phyloP scores from a whole-genome alignment of 2,329 filamentous ascomycete genomes.

The Zymoseptoria crescenta region DNA sequence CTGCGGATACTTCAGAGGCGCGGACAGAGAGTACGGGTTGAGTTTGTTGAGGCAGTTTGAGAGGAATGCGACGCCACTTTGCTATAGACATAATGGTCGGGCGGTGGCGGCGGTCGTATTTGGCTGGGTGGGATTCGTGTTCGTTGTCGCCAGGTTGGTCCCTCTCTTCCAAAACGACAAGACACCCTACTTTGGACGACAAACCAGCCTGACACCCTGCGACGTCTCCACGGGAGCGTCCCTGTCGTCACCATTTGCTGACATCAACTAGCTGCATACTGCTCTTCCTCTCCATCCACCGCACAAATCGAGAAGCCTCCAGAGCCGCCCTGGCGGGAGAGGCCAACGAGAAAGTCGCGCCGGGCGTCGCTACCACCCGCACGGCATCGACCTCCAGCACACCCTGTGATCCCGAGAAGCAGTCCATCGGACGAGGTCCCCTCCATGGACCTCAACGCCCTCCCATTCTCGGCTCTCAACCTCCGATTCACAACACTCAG shows the following conservation, averaged over 20 bases:
- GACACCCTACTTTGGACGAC: not conserved
- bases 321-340: conserved; percentile 1
- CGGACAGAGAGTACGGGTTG: conserved; percentile 25
- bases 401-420: conserved; percentile 12
- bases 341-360: conserved; percentile 32
- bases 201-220: too few species aligned
- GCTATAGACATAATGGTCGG: conserved; percentile 44
- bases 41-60: conserved; percentile 24
- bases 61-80: conserved; percentile 32
- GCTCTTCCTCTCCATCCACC: conserved; percentile 32
- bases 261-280: conserved; percentile 29
- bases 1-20: conserved; percentile 40
- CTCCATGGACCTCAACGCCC: not conserved
- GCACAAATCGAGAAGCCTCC: conserved; percentile 26
- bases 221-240: too few species aligned
- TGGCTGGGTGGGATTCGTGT: conserved; percentile 45
- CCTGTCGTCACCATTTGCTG: not conserved
- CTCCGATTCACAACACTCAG: not conserved
- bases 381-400: not conserved
- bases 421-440: not conserved
- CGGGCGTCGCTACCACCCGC: conserved; percentile 23
- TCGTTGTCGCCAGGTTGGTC: conserved; percentile 40
- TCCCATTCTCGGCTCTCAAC: not conserved
- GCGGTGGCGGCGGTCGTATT: conserved; percentile 47
- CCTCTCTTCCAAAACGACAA: not conserved